phyloP scores from a whole-genome alignment of 2,329 filamentous ascomycete species.

The Pseudogymnoascus sp. region DNA sequence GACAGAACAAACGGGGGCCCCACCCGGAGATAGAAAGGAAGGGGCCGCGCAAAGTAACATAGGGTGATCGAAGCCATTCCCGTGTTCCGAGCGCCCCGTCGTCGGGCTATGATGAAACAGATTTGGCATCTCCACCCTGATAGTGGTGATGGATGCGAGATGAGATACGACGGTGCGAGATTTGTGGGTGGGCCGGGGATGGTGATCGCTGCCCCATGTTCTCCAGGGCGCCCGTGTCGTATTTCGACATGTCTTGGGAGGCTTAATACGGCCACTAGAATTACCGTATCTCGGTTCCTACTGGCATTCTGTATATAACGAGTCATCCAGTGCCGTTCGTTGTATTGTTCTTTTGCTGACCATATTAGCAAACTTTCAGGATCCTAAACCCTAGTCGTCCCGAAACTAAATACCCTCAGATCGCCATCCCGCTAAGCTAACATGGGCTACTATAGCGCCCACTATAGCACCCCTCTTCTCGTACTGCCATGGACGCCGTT shows the following conservation, averaged over 20 bases:
- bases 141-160: background rate
- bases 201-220: background rate
- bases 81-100: background rate
- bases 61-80: background rate
- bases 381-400: background rate
- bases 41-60: background rate
- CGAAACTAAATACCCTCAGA: constrained; percentile 5
- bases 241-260: background rate
- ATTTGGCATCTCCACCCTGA: background rate
- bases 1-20: background rate
- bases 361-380: background rate
- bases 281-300: background rate
- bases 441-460: background rate
- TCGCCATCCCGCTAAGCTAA: background rate
- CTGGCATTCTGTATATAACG: background rate
- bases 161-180: background rate
- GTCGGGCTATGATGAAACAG: background rate
- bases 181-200: background rate
- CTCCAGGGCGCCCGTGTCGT: background rate
- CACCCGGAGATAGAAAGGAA: background rate
- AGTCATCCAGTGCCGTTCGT: background rate
- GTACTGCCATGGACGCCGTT: background rate
- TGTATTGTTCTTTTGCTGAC: background rate
- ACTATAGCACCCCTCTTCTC: background rate
- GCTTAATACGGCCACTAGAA: background rate